Percentiles rank a stretch among this genome's conserved stretches.
Evolutionary conservation across 1,284 basidiomycete genomes (phyloP).

Genomic region (Fomitopsis betulina): DNA sequence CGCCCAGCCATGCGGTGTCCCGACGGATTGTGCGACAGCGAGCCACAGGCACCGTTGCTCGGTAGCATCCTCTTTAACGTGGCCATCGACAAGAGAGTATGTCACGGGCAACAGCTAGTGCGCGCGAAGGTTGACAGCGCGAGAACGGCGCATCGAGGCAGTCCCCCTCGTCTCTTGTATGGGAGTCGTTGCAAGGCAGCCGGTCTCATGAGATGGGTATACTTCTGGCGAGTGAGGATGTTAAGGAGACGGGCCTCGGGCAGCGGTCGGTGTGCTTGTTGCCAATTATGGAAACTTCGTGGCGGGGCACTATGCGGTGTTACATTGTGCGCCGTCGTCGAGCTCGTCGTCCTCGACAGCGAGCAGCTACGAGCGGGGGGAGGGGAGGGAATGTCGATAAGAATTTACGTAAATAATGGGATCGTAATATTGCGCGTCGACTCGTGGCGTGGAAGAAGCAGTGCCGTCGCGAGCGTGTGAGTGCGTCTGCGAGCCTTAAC

Average conservation of each 20-base stretch:
- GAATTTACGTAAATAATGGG: constrained; percentile 4
- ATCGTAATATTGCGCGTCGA: constrained; percentile 8
- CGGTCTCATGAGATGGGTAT: background rate
- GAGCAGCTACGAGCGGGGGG: background rate
- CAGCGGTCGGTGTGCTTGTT: background rate
- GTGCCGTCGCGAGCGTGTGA: constrained; percentile 23
- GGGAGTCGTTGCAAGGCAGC: background rate
- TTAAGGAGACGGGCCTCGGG: background rate
- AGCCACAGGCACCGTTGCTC: background rate
- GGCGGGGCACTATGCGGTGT: constrained; percentile 2
- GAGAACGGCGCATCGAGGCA: background rate
- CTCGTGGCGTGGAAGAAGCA: constrained; percentile 23
- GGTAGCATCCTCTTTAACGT: background rate
- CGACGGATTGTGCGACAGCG: background rate
- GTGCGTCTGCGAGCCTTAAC: constrained; percentile 20
- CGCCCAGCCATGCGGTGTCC: background rate
- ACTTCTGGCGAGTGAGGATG: too few relatives aligned
- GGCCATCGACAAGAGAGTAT: background rate
- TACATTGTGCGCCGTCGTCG: background rate
- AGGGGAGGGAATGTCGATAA: constrained; percentile 1
- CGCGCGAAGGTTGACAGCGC: background rate
- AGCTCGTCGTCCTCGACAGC: background rate
- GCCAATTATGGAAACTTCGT: constrained; percentile 1
- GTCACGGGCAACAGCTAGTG: background rate
- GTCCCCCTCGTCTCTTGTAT: background rate